Percentiles rank a stretch among this genome's conserved stretches.
Evolutionary conservation across 495 filamentous ascomycete species (phyloP).

Genomic region (Talaromyces ruber): DNA sequence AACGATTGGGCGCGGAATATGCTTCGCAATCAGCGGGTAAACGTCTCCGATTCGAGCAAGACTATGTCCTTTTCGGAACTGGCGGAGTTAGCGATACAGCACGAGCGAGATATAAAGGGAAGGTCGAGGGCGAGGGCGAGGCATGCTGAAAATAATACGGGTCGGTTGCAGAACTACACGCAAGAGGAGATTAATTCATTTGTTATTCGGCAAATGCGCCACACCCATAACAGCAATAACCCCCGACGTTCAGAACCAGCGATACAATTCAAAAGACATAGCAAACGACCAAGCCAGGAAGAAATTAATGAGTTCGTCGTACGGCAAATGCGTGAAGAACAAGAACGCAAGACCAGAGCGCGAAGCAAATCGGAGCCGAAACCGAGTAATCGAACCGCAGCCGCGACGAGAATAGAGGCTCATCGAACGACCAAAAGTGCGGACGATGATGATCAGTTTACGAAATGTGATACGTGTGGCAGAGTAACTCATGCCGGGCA

Average conservation of each 20-base stretch:
- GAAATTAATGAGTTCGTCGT: conserved; percentile 26
- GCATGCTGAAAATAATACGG: not conserved
- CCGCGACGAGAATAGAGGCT: not conserved
- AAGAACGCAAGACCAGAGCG: conserved; percentile 12
- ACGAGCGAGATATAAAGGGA: conserved; percentile 10
- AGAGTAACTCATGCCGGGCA: conserved; percentile 11
- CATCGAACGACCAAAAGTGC: not conserved
- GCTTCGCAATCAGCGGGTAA: conserved; percentile 18
- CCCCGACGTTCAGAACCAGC: not conserved
- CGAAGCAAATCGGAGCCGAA: conserved; percentile 19
- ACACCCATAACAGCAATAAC: not conserved
- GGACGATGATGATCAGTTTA: not conserved
- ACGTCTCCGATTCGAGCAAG: conserved; percentile 11
- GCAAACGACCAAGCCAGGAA: conserved; percentile 21
- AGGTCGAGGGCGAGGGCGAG: not conserved
- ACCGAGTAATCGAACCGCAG: not conserved
- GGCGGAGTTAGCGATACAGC: conserved; percentile 14
- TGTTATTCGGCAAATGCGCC: conserved; percentile 17
- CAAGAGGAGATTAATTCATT: conserved; percentile 20
- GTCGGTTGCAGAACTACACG: not conserved
- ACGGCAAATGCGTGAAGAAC: conserved; percentile 20
- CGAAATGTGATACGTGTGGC: conserved; percentile 17
- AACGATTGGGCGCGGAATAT: conserved; percentile 17
- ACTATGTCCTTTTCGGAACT: conserved; percentile 18
- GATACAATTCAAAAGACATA: conserved; percentile 9